A percentile compares a stretch with the other conserved stretches of the same genome.
Evolutionary conservation across 1,139 yeast genomes (phyloP).

Genomic region (Saccharomyces hybrid): DNA sequence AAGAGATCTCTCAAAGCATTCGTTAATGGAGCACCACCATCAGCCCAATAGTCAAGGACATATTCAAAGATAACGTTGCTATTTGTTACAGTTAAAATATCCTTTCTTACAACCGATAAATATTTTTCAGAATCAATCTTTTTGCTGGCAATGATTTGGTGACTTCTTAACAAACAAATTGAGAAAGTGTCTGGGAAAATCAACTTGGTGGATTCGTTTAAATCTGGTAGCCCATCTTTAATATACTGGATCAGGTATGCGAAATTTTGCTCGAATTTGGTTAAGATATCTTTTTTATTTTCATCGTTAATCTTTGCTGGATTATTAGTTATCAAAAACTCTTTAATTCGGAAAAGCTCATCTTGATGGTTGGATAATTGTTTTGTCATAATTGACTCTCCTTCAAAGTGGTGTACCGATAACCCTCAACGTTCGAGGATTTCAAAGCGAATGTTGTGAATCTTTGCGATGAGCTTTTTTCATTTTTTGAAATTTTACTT

Average conservation of each 20-base stretch:
- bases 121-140: constrained; percentile 10
- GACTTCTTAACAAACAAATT: constrained; percentile 53
- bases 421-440: background rate
- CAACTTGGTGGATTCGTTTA: constrained; percentile 29
- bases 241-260: constrained; percentile 8
- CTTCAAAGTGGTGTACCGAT: background rate
- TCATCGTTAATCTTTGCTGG: constrained; percentile 12
- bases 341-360: constrained; percentile 5
- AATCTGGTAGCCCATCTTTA: constrained; percentile 6
- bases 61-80: constrained; percentile 43
- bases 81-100: constrained; percentile 21
- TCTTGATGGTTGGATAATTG: background rate
- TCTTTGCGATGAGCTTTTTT: background rate
- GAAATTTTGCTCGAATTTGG: constrained; percentile 8
- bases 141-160: constrained; percentile 17
- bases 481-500: background rate
- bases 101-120: constrained; percentile 15
- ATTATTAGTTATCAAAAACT: constrained; percentile 11
- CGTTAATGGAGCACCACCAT: constrained; percentile 61
- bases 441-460: background rate
- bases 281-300: constrained; percentile 6
- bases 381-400: no score
- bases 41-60: constrained; percentile 62
- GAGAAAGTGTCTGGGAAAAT: constrained; percentile 53
- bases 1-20: constrained; percentile 60